Evolutionary conservation across 306 rosid species (phyloP), one percentile per base, ranked within the genome.

Genomic region (Prinsepia uniflora): DNA sequence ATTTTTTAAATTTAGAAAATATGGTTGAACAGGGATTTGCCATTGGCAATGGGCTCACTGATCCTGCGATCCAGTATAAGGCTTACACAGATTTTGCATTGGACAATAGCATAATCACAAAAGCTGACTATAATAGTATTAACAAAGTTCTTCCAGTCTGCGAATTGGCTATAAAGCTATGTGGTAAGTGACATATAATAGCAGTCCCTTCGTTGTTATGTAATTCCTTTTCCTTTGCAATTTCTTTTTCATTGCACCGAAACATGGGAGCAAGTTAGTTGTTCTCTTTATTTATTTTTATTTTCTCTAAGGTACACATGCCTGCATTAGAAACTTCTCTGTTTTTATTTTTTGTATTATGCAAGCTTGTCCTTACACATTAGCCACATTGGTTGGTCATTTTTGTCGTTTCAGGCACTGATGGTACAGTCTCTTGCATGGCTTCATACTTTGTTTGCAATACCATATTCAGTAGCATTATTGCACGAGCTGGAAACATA

Each of bases 21-120:
- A 18, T 79, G 65, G 60, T 66, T 84, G 80, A 76, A 66, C 87
- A 94, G 99, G 99, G 99, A 74, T 91, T 94, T 83, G 92, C 97
- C 79, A 94, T 94, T 40, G 99, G 99, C 39, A 91, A 94, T 75
- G 99, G 99, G 74, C 97, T 94, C 58, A 94, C 99, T 12, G 96
- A 94, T 80, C 99, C 99, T 63, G 97, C 80, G 43, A 81, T 91
- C 79, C 99, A 94, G 84, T 94, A 94, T 52, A 88, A 82, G 78
- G 96, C 99, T 48, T 94, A 94, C 77, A 56, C 96, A 60, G 97
- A 94, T 72, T 94, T 64, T 87, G 99, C 99, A 57, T 82, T 94
- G 81, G 91, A 89, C 74, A 87, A 81, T 85, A 88, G 91, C 65
- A 36, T 94, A 77, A 91, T 94, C 80, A n/a, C 82, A 46, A 81